Evolutionary conservation across 768 basidiomycete genomes (phyloP), one percentile per base, ranked within the genome.

Genomic region (Trametes sanguinea): DNA sequence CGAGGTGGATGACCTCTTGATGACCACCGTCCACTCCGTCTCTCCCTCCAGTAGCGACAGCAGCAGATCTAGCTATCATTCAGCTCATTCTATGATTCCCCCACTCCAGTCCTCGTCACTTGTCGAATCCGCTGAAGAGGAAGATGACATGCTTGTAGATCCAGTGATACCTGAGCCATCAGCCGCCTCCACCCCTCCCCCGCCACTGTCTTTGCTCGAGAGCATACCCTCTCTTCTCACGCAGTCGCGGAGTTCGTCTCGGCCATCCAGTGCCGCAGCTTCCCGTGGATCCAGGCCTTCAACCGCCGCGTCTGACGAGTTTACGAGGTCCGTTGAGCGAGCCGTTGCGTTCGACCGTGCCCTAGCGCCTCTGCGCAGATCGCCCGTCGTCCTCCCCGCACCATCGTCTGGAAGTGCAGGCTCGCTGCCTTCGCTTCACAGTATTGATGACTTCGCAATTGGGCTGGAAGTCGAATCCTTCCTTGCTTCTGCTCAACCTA

Each of bases 11-110:
- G 56, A 61, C 30, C 43, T 55, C 27, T 16, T 59, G 6, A 51
- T 52, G 13, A 13, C 64, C 9, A 45, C 57, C 10, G 48, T 35
- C 42, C 32, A 47, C 16, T 51, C 60, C 32, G 35, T 52, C 37
- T 61, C 64, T 2, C 52, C 64, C 30, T 52, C 54, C 30, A 37
- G 35, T 44, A 61, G 57, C 51, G 40, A 50, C 54, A 57, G 60
- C 54, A 64, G 59, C 46, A 51, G 30, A 7, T 55, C 57, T 4
- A 64, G 58, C 44, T 64, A 64, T 30, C 63, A 64, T 54, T 64
- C 63, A 2, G 63, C 63, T n/a, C 58, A 39, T 7, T 64, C 63
- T 27, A 35, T 37, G 6, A 32, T 64, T 22, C 51, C 62, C 32
- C 30, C 44, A 9, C 37, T 27, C 7, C 7, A 37, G 29, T 57